Evolutionary conservation across 805 yeast genomes (phyloP), one percentile per base, ranked within the genome.

Genomic region (Kodamaea laetipori): DNA sequence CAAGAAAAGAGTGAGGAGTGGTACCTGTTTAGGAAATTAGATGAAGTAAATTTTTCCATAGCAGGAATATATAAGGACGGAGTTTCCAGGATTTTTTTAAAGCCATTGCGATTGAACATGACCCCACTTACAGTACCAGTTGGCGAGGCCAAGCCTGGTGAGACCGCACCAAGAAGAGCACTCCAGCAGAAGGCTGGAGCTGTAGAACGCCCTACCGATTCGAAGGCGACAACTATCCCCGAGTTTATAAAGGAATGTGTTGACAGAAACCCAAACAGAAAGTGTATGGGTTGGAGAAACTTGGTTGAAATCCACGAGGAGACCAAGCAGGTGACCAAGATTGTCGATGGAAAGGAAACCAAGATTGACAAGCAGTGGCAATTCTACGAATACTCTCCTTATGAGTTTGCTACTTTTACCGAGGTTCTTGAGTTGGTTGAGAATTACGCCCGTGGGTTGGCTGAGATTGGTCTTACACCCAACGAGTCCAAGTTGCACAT

Each of bases 361-460:
- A 72, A 79, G 52, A 84, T 84, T 39, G 89, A 86, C 58, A 94
- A 94, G 70, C 82, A 82, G 42, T 94, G 99, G 99, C 67, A 76
- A 43, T 92, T 72, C 66, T 94, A 78, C 62, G 97, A 94, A 67
- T 69, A 84, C 58, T 76, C 88, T 6, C 78, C 79, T 35, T 94
- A 90, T 70, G 67, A 80, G 46, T 84, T 75, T 64, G 74, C 82
- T 43, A 75, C 84, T 5, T 90, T 72, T 63, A 69, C 69, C 24
- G 78, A 89, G 56, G 71, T 88, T 41, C 64, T 66, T 43, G 59
- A 66, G 33, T 60, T 73, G 17, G 72, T 81, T 50, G 71, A 73
- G 49, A 63, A 69, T 47, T 73, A 78, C 48, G 94, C 95, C 50
- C 77, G 82, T 46, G 99, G 97, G 49, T 74, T 94, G 45, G 73